Percentiles rank a stretch among this genome's conserved stretches.
Conservation (phyloP, 805 yeast species). For the Trichomonascus vanleenenianus region DNA sequence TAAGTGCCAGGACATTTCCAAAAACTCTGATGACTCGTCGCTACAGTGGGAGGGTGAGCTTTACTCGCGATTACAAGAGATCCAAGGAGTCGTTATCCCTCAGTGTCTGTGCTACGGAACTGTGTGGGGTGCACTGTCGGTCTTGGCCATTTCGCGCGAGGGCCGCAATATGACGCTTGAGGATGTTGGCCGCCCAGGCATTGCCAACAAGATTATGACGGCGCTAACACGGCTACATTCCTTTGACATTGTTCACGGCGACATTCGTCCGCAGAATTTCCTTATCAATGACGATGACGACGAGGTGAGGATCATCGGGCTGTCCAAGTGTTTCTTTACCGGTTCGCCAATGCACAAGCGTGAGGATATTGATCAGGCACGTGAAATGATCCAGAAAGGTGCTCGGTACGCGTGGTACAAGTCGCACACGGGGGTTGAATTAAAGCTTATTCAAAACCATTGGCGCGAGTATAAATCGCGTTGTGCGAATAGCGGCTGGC, state of each 20-base stretch:
- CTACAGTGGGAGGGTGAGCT: slow-evolving; percentile 3
- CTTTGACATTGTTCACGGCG: not conserved
- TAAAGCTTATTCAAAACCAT: not conserved
- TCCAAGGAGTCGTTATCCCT: not conserved
- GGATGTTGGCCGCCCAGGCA: not conserved
- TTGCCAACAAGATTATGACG: slow-evolving; percentile 1
- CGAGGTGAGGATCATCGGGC: not conserved
- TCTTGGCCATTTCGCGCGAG: not conserved
- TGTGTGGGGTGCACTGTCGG: not conserved
- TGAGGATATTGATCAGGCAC: not conserved
- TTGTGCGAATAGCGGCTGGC: not conserved
- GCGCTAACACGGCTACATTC: not conserved
- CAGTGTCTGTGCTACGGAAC: not conserved
- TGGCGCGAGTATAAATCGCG: slow-evolving; percentile 2
- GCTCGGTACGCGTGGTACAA: no score
- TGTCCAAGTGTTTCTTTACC: not conserved
- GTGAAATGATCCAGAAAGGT: not conserved
- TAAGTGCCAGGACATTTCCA: not conserved
- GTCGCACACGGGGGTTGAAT: not conserved
- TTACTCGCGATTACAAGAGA: not conserved
- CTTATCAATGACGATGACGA: not conserved
- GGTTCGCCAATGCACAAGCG: not conserved
- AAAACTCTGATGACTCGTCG: not conserved
- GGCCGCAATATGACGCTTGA: not conserved
- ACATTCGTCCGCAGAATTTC: not conserved